These are phyloP conservation scores for Nicotiana noctiflora DNA, from an alignment of 257 asterid species.

Conservation along the genomic window DNA sequence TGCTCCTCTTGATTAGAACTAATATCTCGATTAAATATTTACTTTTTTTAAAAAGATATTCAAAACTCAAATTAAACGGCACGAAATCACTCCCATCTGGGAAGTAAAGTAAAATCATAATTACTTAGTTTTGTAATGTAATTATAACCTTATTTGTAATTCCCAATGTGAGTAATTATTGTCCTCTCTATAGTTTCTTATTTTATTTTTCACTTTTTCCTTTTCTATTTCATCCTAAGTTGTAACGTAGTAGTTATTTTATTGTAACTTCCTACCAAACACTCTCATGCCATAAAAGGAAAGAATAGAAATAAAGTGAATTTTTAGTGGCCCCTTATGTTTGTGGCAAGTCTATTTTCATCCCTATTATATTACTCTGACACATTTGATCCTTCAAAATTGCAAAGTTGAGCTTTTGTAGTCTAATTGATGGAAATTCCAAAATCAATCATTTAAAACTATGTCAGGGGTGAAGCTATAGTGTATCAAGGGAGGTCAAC, in stretches of 20 bases:
- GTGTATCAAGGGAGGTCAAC: no score
- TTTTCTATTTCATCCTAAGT: not conserved
- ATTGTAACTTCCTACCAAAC: slow-evolving; percentile 2
- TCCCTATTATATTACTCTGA: no score
- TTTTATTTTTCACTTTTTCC: not conserved
- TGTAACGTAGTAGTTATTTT: not conserved
- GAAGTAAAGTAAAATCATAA: not conserved
- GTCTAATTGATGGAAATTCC: no score
- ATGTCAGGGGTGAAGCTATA: no score
- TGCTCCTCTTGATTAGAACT: not conserved
- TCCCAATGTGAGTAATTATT: not conserved
- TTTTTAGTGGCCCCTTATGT: no score
- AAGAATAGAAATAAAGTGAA: not conserved
- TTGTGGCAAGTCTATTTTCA: no score
- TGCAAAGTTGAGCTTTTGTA: no score
- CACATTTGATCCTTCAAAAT: no score
- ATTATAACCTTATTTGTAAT: not conserved
- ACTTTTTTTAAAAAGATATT: not conserved
- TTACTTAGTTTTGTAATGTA: not conserved
- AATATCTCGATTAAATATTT: not conserved
- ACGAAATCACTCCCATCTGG: not conserved
- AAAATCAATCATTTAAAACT: no score
- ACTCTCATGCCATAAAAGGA: not conserved
- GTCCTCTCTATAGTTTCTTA: not conserved
- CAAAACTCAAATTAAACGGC: not conserved